Evolutionary conservation across 495 filamentous ascomycete genomes (phyloP).

Genomic region (Aspergillus ostianus): DNA sequence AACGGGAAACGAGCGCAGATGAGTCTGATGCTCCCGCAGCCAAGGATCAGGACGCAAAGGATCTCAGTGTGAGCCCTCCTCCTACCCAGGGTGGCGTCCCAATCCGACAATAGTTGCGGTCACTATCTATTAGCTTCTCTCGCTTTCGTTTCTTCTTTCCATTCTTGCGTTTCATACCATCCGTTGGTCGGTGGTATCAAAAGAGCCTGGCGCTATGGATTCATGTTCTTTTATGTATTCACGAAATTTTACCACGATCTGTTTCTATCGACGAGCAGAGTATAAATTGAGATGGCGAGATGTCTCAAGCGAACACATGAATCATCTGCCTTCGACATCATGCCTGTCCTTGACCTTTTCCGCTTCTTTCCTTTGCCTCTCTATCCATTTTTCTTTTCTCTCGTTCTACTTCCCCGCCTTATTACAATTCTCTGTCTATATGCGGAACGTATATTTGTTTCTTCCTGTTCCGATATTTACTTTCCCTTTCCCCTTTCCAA

Average conservation of each 20-base stretch:
- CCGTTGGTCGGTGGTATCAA: conserved; percentile 30
- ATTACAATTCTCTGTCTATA: neutral
- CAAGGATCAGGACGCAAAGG: conserved; percentile 32
- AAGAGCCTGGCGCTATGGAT: conserved; percentile 46
- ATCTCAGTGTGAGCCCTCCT: conserved; percentile 46
- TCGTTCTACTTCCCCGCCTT: neutral
- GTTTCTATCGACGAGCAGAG: neutral
- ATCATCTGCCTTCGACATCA: neutral
- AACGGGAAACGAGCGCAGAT: conserved; percentile 71
- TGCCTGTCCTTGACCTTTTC: neutral
- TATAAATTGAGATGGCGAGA: neutral
- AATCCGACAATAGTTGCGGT: conserved; percentile 50
- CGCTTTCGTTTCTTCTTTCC: conserved; percentile 13
- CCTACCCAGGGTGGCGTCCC: conserved; percentile 58
- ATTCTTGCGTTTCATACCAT: conserved; percentile 10
- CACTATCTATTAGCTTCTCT: conserved; percentile 1
- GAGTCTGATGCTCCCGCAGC: conserved; percentile 51
- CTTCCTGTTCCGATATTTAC: neutral
- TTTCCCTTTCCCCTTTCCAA: neutral
- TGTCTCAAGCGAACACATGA: neutral
- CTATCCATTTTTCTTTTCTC: neutral
- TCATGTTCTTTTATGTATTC: conserved; percentile 11
- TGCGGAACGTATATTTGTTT: neutral
- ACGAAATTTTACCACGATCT: neutral
- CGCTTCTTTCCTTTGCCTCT: neutral